Base-by-base conservation (phyloP, 2,329 filamentous ascomycete genomes). In the Paecilomyces variotii region DNA sequence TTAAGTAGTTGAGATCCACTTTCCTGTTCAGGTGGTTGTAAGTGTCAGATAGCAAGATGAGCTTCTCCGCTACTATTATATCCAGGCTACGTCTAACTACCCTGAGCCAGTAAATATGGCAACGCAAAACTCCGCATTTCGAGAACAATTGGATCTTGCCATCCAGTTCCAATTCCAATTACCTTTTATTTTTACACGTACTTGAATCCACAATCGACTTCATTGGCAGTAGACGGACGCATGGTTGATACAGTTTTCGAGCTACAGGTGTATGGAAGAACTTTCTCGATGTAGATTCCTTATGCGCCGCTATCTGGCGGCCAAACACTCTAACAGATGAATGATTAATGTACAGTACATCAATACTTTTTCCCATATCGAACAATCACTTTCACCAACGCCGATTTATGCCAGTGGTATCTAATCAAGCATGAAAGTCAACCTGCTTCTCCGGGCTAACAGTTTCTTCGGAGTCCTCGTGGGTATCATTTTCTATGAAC, bases 181-280 rank as follows among this genome's bases (percentile, higher is more conserved):
- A 5, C 35, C 35, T 45, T 19, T 45, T 1, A 19, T 45, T 45
- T 7, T 6, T 45, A 4, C 35, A 45, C 14, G 35, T 75, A 28
- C 73, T 78, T 4, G 72, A 72, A 24, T 73, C 78, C 0, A 77
- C 74, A 28, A 69, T 72, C 1, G 77, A 81, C 32, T 80, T 80
- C 30, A 69, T 77, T 19, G 1, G 19, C 1, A 19, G 19, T 19
- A 19, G 19, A 19, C 19, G 19, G 19, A 19, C 19, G 19, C 19
- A 19, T 19, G 19, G 19, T 19, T 19, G 19, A 19, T 19, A 19
- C 19, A 19, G 19, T 19, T 19, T 19, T 19, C 19, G 1, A 19
- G 19, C 19, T 19, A 19, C 19, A 19, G 19, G 19, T 19, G 19
- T 19, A 19, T 19, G 19, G 19, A 19, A 19, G 19, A 19, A 19